Percentiles rank a stretch among this genome's conserved stretches.
phyloP scores from a whole-genome alignment of 2,329 filamentous ascomycete species.

The Mollisiaceae sp. region DNA sequence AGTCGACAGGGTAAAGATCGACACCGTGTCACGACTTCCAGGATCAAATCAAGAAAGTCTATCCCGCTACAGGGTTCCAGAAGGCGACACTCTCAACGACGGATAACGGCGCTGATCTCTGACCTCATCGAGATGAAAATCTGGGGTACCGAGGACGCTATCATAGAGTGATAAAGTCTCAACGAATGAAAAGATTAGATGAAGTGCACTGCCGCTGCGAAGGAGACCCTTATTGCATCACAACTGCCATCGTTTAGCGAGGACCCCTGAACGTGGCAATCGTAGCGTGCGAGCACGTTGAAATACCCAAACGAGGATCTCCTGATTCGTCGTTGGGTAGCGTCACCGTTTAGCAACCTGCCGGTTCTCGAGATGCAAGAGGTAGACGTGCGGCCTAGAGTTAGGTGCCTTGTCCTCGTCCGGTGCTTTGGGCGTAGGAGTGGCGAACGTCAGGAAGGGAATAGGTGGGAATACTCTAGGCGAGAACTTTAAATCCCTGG shows the following conservation, averaged over 20 bases:
- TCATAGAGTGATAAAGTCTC: neutral
- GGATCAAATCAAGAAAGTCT: neutral
- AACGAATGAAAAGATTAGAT: neutral
- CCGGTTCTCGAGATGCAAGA: neutral
- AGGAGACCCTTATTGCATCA: neutral
- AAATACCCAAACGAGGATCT: neutral
- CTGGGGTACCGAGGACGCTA: neutral
- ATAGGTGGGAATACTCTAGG: too few relatives aligned
- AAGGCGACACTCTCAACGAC: neutral
- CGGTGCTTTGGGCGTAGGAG: too few relatives aligned
- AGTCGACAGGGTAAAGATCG: neutral
- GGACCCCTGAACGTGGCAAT: neutral
- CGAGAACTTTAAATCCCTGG: too few relatives aligned
- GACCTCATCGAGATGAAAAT: slow-evolving; percentile 4
- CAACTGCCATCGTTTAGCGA: neutral
- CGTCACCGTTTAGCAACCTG: neutral
- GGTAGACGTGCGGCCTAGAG: too few relatives aligned
- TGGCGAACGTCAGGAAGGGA: too few relatives aligned
- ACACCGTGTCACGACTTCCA: neutral
- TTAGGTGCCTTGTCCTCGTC: too few relatives aligned
- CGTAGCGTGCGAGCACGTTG: neutral
- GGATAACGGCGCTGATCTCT: slow-evolving; percentile 7
- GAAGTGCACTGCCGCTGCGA: neutral
- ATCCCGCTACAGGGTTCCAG: neutral
- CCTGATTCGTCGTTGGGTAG: neutral